Percentiles rank a stretch among this genome's conserved stretches.
Evolutionary conservation across 2,329 filamentous ascomycete genomes (phyloP).

Genomic region (Trichoderma koningiopsis): DNA sequence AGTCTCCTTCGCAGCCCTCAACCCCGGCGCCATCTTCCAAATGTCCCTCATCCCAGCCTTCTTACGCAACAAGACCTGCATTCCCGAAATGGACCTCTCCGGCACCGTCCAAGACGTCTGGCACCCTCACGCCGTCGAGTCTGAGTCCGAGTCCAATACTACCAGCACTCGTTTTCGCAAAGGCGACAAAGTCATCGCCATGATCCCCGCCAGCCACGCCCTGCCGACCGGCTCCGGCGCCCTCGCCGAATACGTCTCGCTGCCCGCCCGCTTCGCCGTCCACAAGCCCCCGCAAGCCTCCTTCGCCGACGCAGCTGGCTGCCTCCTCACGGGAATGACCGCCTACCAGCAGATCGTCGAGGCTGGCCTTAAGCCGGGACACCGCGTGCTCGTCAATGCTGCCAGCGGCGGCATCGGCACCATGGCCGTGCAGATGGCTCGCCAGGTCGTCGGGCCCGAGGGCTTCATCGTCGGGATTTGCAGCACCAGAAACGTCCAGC

Average conservation of each 20-base stretch:
- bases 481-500: constrained; percentile 47
- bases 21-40: constrained; percentile 47
- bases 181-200: constrained; percentile 44
- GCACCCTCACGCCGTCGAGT: constrained; percentile 28
- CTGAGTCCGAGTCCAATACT: background rate
- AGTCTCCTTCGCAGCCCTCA: constrained; percentile 48
- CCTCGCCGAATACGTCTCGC: constrained; percentile 44
- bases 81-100: constrained; percentile 49
- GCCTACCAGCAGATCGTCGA: constrained; percentile 44
- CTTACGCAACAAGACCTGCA: constrained; percentile 39
- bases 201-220: constrained; percentile 40
- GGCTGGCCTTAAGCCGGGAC: constrained; percentile 42
- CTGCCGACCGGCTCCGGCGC: constrained; percentile 43
- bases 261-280: constrained; percentile 40
- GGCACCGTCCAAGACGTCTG: constrained; percentile 44
- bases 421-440: constrained; percentile 49
- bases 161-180: constrained; percentile 32
- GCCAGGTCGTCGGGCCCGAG: constrained; percentile 41
- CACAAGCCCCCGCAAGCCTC: constrained; percentile 36
- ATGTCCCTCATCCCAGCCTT: constrained; percentile 46
- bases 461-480: constrained; percentile 52
- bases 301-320: constrained; percentile 42
- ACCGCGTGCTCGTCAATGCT: constrained; percentile 51
- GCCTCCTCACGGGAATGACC: constrained; percentile 44
- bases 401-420: constrained; percentile 55